Conservation (phyloP, 2,329 filamentous ascomycete species). For the Samsoniella hepiali region DNA sequence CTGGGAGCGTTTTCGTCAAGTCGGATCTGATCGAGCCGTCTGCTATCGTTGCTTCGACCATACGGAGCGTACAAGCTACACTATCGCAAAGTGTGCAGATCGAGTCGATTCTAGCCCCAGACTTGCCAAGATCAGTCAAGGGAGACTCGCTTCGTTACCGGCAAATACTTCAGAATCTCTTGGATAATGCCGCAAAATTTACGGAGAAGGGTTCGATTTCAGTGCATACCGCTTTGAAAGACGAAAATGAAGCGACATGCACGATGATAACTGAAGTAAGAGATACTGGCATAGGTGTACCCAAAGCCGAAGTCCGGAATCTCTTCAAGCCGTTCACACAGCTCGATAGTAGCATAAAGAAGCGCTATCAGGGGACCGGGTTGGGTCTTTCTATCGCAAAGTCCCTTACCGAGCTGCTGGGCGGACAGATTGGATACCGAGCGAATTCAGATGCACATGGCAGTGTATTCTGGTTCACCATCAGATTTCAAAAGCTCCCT, state of each 20-base stretch:
- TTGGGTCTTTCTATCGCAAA: slow-evolving; percentile 57
- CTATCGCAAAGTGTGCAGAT: slow-evolving; percentile 46
- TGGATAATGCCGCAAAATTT: slow-evolving; percentile 61
- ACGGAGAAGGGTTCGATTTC: slow-evolving; percentile 53
- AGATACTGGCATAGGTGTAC: slow-evolving; percentile 54
- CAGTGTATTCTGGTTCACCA: slow-evolving; percentile 52
- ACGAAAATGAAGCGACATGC: slow-evolving; percentile 41
- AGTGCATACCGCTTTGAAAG: slow-evolving; percentile 39
- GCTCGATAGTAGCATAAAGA: slow-evolving; percentile 51
- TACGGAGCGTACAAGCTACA: slow-evolving; percentile 46
- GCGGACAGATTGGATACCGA: slow-evolving; percentile 41
- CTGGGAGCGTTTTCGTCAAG: slow-evolving; percentile 56
- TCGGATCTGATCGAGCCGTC: slow-evolving; percentile 49
- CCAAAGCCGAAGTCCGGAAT: slow-evolving; percentile 39
- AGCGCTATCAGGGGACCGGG: slow-evolving; percentile 54
- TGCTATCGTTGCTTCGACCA: slow-evolving; percentile 45
- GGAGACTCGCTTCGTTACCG: slow-evolving; percentile 59
- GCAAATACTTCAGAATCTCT: slow-evolving; percentile 60
- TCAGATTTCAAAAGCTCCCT: slow-evolving; percentile 37
- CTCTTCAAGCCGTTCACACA: slow-evolving; percentile 57
- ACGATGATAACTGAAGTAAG: slow-evolving; percentile 49
- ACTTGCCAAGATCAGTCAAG: slow-evolving; percentile 47
- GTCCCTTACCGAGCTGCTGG: slow-evolving; percentile 54
- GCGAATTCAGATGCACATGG: slow-evolving; percentile 45
- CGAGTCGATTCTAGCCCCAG: slow-evolving; percentile 40